These are phyloP conservation scores for Salix viminalis DNA, from an alignment of 345 rosid species.

Conservation along the genomic window DNA sequence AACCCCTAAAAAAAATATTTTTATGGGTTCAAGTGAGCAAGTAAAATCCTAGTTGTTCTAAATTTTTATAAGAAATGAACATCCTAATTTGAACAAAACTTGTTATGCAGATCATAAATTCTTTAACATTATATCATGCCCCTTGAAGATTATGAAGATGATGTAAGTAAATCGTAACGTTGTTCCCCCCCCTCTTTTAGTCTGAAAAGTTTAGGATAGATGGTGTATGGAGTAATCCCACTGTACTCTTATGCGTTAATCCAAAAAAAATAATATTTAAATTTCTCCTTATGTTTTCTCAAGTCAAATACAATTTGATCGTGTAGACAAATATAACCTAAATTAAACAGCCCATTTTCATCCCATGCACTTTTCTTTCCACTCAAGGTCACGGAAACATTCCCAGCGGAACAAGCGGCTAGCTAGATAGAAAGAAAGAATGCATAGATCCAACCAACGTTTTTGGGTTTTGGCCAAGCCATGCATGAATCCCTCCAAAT, in stretches of 20 bases:
- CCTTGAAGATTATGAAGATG: too few relatives aligned
- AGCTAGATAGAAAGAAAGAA: neutral
- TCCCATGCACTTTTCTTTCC: neutral
- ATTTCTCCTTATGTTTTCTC: too few relatives aligned
- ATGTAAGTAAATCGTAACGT: neutral
- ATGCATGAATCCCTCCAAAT: slow-evolving; percentile 3
- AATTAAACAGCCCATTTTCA: neutral
- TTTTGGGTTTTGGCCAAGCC: neutral
- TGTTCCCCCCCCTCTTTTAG: too few relatives aligned
- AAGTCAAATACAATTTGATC: too few relatives aligned
- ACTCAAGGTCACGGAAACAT: neutral
- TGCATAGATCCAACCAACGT: neutral
- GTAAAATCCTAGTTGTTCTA: accelerated
- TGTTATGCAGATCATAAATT: too few relatives aligned
- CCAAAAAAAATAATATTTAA: too few relatives aligned
- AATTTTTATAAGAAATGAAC: too few relatives aligned
- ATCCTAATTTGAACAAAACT: too few relatives aligned
- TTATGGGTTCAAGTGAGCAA: accelerated
- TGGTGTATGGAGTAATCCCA: neutral
- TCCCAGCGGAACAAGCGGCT: neutral
- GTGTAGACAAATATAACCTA: too few relatives aligned
- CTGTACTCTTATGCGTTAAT: neutral
- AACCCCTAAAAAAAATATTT: accelerated
- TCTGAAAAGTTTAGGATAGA: neutral
- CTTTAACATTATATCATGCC: accelerated